A percentile compares a stretch with the other conserved stretches of the same genome.
Evolutionary conservation across 805 yeast genomes (phyloP).

Genomic region (Lipomyces yamanashiensis): DNA sequence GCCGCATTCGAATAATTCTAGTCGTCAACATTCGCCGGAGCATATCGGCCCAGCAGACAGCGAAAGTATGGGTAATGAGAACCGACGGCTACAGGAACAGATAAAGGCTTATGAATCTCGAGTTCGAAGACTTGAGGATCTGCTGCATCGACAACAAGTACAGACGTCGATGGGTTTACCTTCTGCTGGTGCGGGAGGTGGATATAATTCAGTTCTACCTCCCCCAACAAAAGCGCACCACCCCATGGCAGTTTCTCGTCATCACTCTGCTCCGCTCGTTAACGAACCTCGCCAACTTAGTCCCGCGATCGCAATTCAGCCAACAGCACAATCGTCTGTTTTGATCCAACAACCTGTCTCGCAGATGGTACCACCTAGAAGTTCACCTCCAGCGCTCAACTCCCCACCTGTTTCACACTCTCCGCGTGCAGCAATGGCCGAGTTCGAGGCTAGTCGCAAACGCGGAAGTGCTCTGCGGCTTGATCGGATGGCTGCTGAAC

Average conservation of each 20-base stretch:
- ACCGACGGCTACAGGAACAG: conserved; percentile 44
- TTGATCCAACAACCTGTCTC: conserved; percentile 2
- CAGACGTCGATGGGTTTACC: conserved; percentile 5
- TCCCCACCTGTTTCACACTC: conserved; percentile 16
- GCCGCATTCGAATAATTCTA: conserved; percentile 3
- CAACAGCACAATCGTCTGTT: background rate
- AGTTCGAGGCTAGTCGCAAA: conserved; percentile 13
- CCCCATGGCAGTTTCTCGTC: conserved; percentile 16
- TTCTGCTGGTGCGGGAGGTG: conserved; percentile 22
- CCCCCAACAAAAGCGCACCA: background rate
- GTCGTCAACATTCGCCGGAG: conserved; percentile 15
- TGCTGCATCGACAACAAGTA: conserved; percentile 68
- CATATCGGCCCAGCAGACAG: background rate
- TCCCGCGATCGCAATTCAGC: background rate
- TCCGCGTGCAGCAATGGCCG: conserved; percentile 3
- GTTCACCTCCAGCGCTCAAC: background rate
- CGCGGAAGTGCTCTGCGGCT: conserved; percentile 10
- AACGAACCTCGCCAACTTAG: background rate
- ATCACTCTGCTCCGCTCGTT: conserved; percentile 15
- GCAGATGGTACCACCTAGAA: background rate
- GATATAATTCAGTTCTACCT: conserved; percentile 1
- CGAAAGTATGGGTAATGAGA: conserved; percentile 13
- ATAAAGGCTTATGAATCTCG: conserved; percentile 70
- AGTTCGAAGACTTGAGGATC: conserved; percentile 74
- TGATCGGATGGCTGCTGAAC: conserved; percentile 7